Evolutionary conservation across 352 stramenopile species (phyloP).

Genomic region (Phytophthora cryptogea): DNA sequence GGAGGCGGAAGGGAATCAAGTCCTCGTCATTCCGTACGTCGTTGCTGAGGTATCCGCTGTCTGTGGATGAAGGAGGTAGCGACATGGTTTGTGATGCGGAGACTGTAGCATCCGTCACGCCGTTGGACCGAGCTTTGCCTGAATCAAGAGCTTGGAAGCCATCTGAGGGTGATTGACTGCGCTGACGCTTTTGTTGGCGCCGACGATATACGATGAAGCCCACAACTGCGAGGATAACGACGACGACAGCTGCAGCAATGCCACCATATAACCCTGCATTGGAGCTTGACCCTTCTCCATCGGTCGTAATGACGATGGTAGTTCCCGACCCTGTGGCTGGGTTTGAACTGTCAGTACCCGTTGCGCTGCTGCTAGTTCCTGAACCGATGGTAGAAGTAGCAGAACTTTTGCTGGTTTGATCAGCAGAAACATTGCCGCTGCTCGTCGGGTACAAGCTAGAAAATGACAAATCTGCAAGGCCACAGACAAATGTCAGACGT

Average conservation of each 20-base stretch:
- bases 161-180: background rate
- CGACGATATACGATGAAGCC: conserved; percentile 36
- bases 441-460: conserved; percentile 33
- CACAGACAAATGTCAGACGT: background rate
- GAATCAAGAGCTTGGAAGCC: conserved; percentile 12
- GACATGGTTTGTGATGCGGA: conserved; percentile 22
- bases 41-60: conserved; percentile 46
- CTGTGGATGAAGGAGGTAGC: conserved; percentile 19
- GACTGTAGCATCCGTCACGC: conserved; percentile 6
- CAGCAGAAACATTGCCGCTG: conserved; percentile 11
- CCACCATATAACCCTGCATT: conserved; percentile 28
- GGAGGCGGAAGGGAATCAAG: conserved; percentile 55
- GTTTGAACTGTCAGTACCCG: conserved; percentile 11
- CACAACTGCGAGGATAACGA: conserved; percentile 24
- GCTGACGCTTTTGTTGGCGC: conserved; percentile 9
- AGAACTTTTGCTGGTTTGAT: conserved; percentile 11
- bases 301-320: conserved; percentile 11
- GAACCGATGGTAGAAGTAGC: conserved; percentile 9
- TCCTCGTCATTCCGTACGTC: conserved; percentile 70
- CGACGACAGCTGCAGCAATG: conserved; percentile 22
- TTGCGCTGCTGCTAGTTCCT: conserved; percentile 1
- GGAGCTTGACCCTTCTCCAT: conserved; percentile 17
- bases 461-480: conserved; percentile 30
- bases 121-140: conserved; percentile 12
- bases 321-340: conserved; percentile 16